Base-by-base conservation (phyloP, 2,329 filamentous ascomycete genomes). In the Aulographum hederae region DNA sequence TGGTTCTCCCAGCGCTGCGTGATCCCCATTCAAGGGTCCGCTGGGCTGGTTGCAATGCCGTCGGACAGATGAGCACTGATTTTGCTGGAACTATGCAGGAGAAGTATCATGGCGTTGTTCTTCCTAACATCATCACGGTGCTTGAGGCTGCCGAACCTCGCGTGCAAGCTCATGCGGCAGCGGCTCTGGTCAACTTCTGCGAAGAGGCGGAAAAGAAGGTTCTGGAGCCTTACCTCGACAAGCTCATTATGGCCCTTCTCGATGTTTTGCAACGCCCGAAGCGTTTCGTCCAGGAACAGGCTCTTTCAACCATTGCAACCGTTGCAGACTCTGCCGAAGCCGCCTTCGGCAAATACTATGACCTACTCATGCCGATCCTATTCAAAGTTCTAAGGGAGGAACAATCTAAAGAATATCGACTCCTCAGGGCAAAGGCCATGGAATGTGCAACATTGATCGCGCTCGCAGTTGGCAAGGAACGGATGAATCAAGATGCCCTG, bases 31-130 rank as follows among this genome's bases (percentile, higher is more conserved):
- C 89, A 26, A 80, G 89, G 48, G 89, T 98, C 34, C 77, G 86
- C 45, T 98, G 91, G 75, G 89, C 89, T 32, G 89, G 85, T 20
- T 98, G 89, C 62, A 95, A 98, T 49, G 89, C 89, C 26, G 68
- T 98, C n/a, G 89, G 89, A 18, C 89, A 98, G 56, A 98, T 98
- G 89, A 95, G 86, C 60, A 98, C 89, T 19, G 89, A 98, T 50
- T 98, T 98, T 53, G 86, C 91, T 10, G 85, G 85, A 10, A 91
- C 79, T 8, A 95, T 98, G 86, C 89, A 98, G 56, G 78, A 81
- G 42, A 89, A 93, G 45, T 92, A 92, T 54, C 89, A 93, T 53
- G 71, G 80, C 40, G 66, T 75, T 28, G 80, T 98, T 12, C 67
- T 98, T 32, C 81, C 75, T 43, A 82, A 82, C 42, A 89, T 98